Evolutionary conservation across 1,139 yeast species (phyloP).

Genomic region (Zygoascus hellenicus): DNA sequence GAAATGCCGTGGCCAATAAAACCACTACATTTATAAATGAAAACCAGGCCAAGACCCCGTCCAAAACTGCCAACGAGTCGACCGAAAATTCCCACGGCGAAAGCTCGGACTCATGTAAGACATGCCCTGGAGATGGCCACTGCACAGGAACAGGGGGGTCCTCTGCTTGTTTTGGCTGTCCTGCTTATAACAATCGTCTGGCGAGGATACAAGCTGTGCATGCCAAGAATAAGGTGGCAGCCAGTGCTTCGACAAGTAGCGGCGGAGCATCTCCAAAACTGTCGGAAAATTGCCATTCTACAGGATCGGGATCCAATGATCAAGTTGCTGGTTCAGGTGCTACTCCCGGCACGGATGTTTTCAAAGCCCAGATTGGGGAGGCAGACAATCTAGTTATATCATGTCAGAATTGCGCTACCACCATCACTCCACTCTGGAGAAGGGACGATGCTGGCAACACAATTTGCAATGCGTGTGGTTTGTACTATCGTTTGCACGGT

Average conservation of each 20-base stretch:
- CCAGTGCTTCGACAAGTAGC: neutral
- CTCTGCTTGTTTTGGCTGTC: conserved; percentile 74
- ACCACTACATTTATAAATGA: conserved; percentile 12
- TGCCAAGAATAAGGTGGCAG: neutral
- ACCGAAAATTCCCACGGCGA: conserved; percentile 8
- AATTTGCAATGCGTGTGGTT: conserved; percentile 85
- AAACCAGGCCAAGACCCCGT: conserved; percentile 2
- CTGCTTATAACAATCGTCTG: conserved; percentile 70
- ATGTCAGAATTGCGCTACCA: conserved; percentile 76
- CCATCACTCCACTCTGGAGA: conserved; percentile 85
- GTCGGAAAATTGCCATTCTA: neutral
- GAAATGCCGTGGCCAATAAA: conserved; percentile 12
- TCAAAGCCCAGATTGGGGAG: conserved; percentile 9
- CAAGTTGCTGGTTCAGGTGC: too few relatives aligned
- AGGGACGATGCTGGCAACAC: conserved; percentile 75
- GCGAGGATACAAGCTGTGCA: conserved; percentile 16
- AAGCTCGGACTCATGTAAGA: conserved; percentile 38
- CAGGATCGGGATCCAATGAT: neutral
- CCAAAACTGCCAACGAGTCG: neutral
- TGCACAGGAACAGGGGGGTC: conserved; percentile 88
- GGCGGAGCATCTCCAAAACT: neutral
- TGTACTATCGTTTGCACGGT: conserved; percentile 73
- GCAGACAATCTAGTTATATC: conserved; percentile 52
- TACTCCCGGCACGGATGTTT: conserved; percentile 1
- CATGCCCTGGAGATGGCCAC: conserved; percentile 77